phyloP scores from a whole-genome alignment of 2,329 filamentous ascomycete genomes.

The Fusarium metavorans region DNA sequence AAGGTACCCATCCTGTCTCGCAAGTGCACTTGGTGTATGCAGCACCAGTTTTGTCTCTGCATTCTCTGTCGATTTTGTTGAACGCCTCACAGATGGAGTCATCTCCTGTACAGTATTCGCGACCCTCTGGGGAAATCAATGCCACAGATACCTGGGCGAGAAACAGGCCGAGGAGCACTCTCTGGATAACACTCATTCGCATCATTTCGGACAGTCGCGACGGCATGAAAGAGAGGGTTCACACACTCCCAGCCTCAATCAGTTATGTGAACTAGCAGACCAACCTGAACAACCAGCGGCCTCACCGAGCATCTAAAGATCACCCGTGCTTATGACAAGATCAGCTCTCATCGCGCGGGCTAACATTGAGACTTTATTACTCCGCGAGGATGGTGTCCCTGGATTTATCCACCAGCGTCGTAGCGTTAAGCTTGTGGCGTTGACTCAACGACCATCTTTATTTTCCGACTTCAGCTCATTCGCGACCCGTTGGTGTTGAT shows the following conservation, averaged over 20 bases:
- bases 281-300: not conserved
- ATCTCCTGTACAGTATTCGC: constrained; percentile 27
- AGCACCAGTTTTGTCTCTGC: constrained; percentile 22
- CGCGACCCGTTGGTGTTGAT: not conserved
- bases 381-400: constrained; percentile 4
- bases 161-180: constrained; percentile 9
- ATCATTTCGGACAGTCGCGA: not conserved
- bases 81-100: constrained; percentile 31
- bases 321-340: not conserved
- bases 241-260: not conserved
- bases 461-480: constrained; percentile 1
- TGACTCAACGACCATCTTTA: not conserved
- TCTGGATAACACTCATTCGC: not conserved
- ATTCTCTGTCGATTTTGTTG: constrained; percentile 14
- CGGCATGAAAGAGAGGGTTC: not conserved
- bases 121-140: constrained; percentile 14
- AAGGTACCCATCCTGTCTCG: constrained; percentile 26
- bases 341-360: not conserved
- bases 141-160: constrained; percentile 9
- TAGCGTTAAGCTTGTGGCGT: constrained; percentile 13
- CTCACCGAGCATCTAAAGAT: not conserved
- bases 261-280: not conserved
- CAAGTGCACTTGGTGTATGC: constrained; percentile 24
- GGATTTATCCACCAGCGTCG: not conserved
- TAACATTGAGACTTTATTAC: not conserved